Base-by-base conservation (phyloP, 2,329 filamentous ascomycete genomes). In the Diaporthe sp. region DNA sequence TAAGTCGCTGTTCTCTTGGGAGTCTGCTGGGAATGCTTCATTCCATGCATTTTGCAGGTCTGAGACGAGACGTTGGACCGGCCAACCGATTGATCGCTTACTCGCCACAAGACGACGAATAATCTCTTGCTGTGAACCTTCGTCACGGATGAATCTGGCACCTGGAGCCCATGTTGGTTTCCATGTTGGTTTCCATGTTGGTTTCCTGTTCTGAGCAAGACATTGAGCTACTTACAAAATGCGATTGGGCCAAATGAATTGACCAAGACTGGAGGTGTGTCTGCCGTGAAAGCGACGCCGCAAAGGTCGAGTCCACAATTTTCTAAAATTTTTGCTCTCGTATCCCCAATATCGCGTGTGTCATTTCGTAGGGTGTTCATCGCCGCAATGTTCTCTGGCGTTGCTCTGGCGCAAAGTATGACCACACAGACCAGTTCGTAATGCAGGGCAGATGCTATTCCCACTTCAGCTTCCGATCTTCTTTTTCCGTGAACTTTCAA, bases 221-320 rank as follows among this genome's bases (percentile, higher is more conserved):
- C 2, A 17, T 8, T 9, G 35, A 19, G 3, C 6, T 13, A 80
- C 83, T 79, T 77, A 87, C 86, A 87, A 69, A 84, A 87, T 2
- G 84, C 80, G 38, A 88, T 86, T 19, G 86, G 86, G 0, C 86
- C 87, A 76, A 88, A 88, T 4, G 85, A 81, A 74, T 88, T 88
- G 5, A 88, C 85, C 7, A 86, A 79, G 2, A 87, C 85, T 0
- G 86, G 78, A 0, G 84, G 80, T 7, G 81, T 84, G 8, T 83
- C 83, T n/a, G 84, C 80, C 0, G 86, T 86, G 61, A 87, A 86
- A 0, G 86, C 84, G 17, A 87, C 80, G 2, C 85, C 85, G 71
- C 85, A 87, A 2, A 88, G 80, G 3, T 84, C 80, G 0, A 82
- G 76, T 0, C 85, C 84, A 19, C 82, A 79, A 0, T 60, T 38